phyloP scores from a whole-genome alignment of 116 monocot species.

The Zostera marina region DNA sequence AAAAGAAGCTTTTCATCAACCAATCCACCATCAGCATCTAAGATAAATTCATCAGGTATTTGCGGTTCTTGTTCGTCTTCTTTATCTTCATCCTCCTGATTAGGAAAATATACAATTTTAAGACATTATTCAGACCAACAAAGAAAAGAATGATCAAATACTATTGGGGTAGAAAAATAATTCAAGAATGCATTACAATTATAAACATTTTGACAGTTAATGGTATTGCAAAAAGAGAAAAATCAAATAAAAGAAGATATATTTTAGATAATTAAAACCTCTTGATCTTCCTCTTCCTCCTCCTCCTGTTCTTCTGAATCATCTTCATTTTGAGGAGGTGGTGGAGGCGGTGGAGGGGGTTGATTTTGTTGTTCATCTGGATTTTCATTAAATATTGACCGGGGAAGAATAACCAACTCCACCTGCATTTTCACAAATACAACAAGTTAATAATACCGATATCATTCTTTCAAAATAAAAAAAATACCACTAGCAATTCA shows the following conservation, averaged over 20 bases:
- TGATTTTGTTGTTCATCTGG: slow-evolving; percentile 79
- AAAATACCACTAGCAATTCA: not conserved
- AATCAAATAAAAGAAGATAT: not conserved
- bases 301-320: slow-evolving; percentile 67
- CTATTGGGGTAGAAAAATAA: not conserved
- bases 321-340: slow-evolving; percentile 80
- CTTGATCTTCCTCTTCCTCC: slow-evolving; percentile 68
- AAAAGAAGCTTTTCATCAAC: slow-evolving; percentile 92
- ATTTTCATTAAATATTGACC: slow-evolving; percentile 62
- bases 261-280: slow-evolving; percentile 17
- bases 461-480: not conserved
- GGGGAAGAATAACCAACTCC: slow-evolving; percentile 92
- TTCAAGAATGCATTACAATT: not conserved
- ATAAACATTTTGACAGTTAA: not conserved
- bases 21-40: slow-evolving; percentile 95
- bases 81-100: slow-evolving; percentile 50
- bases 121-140: not conserved
- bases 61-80: slow-evolving; percentile 84
- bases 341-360: slow-evolving; percentile 83
- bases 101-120: not conserved
- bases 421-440: slow-evolving; percentile 38
- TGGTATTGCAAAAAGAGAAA: not conserved
- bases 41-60: slow-evolving; percentile 92
- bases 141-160: not conserved
- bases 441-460: not conserved